Evolutionary conservation across 257 asterid species (phyloP), one percentile per base, ranked within the genome.

Genomic region (Rhazya stricta): DNA sequence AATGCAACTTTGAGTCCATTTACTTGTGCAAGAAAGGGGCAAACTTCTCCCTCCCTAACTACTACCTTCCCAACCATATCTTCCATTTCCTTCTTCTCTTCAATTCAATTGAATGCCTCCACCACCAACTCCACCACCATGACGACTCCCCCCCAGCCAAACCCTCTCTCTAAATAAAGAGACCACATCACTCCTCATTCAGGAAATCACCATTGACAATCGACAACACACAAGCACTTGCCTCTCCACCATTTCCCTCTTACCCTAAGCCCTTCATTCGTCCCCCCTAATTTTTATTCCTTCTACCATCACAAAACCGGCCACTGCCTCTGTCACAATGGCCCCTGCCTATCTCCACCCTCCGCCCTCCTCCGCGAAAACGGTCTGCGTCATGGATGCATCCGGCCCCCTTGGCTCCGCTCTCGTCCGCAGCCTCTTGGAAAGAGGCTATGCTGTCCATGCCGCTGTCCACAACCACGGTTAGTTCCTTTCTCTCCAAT

Each of bases 381-480:
- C 86, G 0, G 91, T 92, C 2, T 92, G 98, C 67, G 98, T 92
- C 3, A 92, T 92, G 98, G 97, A 92, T 73, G 95, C 96, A 0
- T 79, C 93, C 0, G 96, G 97, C 12, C 85, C 81, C 1, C 74
- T 92, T 8, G 98, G 98, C 73, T 81, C 91, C 18, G 83, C 93
- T 50, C 89, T 92, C 42, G 97, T 92, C 77, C 87, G 78, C 76
- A 88, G 88, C 72, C 93, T 92, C 65, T 80, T 92, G 57, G 89
- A 75, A 58, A 79, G 90, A 62, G 98, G 96, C 56, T 92, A 92
- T 80, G 78, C 86, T 74, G 96, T 91, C 18, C 97, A 92, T 79
- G 97, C 98, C 67, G 94, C 97, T 75, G 69, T 89, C 48, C 84
- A 83, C 80, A 76, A 80, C 74, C 90, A 63, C 11, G 89, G 97